A percentile compares a stretch with the other conserved stretches of the same genome.
phyloP scores from a whole-genome alignment of 768 basidiomycete genomes.

The Auriscalpium vulgare region DNA sequence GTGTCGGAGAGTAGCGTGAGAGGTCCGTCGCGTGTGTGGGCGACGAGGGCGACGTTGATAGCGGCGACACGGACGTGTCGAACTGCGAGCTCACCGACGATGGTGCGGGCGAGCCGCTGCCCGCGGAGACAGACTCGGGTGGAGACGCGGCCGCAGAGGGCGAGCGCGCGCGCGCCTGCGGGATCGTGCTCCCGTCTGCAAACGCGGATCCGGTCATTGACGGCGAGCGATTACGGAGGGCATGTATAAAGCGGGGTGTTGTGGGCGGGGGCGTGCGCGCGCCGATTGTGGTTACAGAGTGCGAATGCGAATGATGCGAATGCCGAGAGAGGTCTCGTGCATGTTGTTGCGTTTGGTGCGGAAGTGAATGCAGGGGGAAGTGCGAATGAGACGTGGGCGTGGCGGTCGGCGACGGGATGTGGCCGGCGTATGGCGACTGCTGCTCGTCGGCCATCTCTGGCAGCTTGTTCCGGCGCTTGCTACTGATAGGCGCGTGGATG shows the following conservation, averaged over 20 bases:
- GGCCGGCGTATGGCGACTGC: constrained; percentile 3
- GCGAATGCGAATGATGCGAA: constrained; percentile 39
- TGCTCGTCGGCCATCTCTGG: constrained; percentile 1
- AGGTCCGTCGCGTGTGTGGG: constrained; percentile 12
- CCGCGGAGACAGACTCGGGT: constrained; percentile 29
- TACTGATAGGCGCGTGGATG: neutral
- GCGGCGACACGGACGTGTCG: constrained; percentile 20
- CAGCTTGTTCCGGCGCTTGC: constrained; percentile 3
- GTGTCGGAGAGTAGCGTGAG: neutral
- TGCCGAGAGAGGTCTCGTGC: constrained; percentile 6
- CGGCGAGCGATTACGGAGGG: constrained; percentile 15
- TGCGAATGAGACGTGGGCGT: constrained; percentile 11
- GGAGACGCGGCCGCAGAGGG: constrained; percentile 18
- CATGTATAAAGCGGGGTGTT: constrained; percentile 13
- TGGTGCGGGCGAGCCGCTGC: constrained; percentile 47
- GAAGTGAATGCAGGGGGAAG: constrained; percentile 1
- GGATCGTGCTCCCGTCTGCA: constrained; percentile 13
- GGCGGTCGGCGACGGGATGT: constrained; percentile 9
- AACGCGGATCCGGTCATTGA: constrained; percentile 5
- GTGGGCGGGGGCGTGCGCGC: constrained; percentile 32
- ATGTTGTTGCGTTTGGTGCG: constrained; percentile 6
- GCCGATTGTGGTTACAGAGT: constrained; percentile 43
- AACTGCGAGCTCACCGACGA: constrained; percentile 46
- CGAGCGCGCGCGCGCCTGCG: constrained; percentile 4
- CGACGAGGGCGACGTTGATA: constrained; percentile 24